Conservation (phyloP, 2,329 filamentous ascomycete genomes). For the Penicillium sp. region DNA sequence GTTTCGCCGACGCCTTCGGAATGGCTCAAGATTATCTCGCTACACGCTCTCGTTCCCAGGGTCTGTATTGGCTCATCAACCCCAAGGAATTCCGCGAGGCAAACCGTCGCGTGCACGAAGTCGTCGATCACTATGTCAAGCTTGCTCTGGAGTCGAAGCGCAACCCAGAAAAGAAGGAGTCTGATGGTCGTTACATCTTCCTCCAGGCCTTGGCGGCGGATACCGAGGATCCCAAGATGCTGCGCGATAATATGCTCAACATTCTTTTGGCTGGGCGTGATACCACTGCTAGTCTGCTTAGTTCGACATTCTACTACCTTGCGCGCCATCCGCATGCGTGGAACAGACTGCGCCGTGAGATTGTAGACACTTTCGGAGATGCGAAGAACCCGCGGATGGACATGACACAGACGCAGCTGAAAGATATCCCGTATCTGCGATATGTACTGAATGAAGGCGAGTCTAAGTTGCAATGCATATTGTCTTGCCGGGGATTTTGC, state of each 20-base stretch:
- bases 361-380: conserved; percentile 45
- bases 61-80: conserved; percentile 41
- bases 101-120: conserved; percentile 45
- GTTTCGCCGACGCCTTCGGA: conserved; percentile 41
- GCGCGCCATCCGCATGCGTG: conserved; percentile 42
- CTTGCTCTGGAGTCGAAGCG: conserved; percentile 42
- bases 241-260: conserved; percentile 52
- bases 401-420: conserved; percentile 47
- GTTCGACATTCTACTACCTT: conserved; percentile 50
- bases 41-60: conserved; percentile 29
- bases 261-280: conserved; percentile 55
- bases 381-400: conserved; percentile 33
- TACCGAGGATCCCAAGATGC: conserved; percentile 46
- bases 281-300: conserved; percentile 50
- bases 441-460: conserved; percentile 41
- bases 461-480: neutral
- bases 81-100: conserved; percentile 43
- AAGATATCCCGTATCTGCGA: conserved; percentile 42
- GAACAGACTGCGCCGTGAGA: conserved; percentile 36
- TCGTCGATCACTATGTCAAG: conserved; percentile 52
- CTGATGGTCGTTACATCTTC: conserved; percentile 49
- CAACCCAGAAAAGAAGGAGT: conserved; percentile 32
- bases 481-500: neutral
- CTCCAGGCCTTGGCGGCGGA: conserved; percentile 49
- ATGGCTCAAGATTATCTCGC: conserved; percentile 34